Base-by-base conservation (phyloP, 2,329 filamentous ascomycete species). In the Penicillium sp. region DNA sequence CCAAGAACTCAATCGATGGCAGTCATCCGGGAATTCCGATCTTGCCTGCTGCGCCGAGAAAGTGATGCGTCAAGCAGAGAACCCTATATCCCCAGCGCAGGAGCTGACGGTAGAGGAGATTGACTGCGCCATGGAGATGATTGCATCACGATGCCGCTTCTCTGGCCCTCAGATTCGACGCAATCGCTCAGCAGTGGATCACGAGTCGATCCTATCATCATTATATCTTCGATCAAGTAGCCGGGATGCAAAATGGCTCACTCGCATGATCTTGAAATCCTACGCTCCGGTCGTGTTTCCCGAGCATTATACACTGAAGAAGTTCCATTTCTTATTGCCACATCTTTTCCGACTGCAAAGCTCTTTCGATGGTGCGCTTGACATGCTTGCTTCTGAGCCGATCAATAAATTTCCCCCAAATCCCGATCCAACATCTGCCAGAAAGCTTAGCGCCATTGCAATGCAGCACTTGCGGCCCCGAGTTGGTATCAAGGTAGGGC, bases 201-300 rank as follows among this genome's bases (percentile, higher is more conserved):
- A 82, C 65, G 71, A 77, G 21, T 72, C 75, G 4, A 69, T 79
- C 3, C 70, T 93, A 1, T 77, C 77, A 18, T 67, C 69, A 0
- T 67, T 92, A 1, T 89, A 88, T 63, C 76, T 73, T 29, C 81
- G 83, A 7, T 67, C 91, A 9, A 78, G 78, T 43, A 83, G 89
- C 3, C 77, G 79, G 41, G 89, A 96, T 67, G 88, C 87, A 4
- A 96, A 96, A 73, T 97, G 92, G 92, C 79, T 96, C 10, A 89
- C 89, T 0, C 82, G 92, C 3, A 77, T 97, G 29, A 79, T 96
- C 5, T 76, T 96, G 27, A 94, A 95, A 67, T 83, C 87, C 58
- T 89, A 87, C 55, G 79, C 81, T n/a, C 88, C 88, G 0, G 77
- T 92, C 0, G 69, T 81, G 1, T 66, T 95, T 1, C 84, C 91